A percentile compares a stretch with the other conserved stretches of the same genome.
phyloP scores from a whole-genome alignment of 768 basidiomycete genomes.

The Phlegmacium glaucopus region DNA sequence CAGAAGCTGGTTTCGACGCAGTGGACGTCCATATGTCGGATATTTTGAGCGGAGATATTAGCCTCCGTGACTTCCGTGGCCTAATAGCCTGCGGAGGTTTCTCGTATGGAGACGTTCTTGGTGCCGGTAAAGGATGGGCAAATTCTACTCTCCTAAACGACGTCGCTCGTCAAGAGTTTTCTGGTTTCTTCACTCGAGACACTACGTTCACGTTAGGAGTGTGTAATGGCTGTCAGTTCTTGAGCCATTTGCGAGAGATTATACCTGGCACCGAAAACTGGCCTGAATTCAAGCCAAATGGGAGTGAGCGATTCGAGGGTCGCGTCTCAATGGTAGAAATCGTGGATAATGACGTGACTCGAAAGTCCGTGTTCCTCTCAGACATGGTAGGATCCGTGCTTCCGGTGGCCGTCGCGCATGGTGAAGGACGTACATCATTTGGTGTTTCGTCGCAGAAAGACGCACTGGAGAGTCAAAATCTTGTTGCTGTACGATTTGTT shows the following conservation, averaged over 20 bases:
- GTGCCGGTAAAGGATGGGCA: slow-evolving; percentile 98
- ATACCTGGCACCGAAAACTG: slow-evolving; percentile 85
- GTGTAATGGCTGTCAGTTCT: slow-evolving; percentile 98
- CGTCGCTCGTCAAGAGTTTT: slow-evolving; percentile 72
- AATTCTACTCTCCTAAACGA: slow-evolving; percentile 88
- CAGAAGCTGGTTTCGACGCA: slow-evolving; percentile 90
- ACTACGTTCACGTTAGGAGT: slow-evolving; percentile 90
- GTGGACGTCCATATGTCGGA: slow-evolving; percentile 99
- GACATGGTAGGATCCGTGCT: slow-evolving; percentile 87
- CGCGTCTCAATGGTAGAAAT: slow-evolving; percentile 81
- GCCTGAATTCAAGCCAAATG: slow-evolving; percentile 90
- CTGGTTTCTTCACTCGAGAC: slow-evolving; percentile 74
- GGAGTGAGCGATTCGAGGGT: slow-evolving; percentile 87
- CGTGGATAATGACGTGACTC: slow-evolving; percentile 50
- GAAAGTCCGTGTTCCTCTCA: slow-evolving; percentile 76
- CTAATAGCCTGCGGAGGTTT: slow-evolving; percentile 97
- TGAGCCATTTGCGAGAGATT: slow-evolving; percentile 82
- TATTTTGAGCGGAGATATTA: slow-evolving; percentile 68
- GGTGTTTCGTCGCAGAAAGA: slow-evolving; percentile 20
- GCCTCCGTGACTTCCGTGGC: slow-evolving; percentile 73
- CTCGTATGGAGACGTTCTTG: slow-evolving; percentile 97
- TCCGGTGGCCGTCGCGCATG: slow-evolving; percentile 94
- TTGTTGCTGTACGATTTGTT: slow-evolving; percentile 82
- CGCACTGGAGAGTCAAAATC: slow-evolving; percentile 40
- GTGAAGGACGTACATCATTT: slow-evolving; percentile 48